These are phyloP conservation scores for Entamoeba nuttalli DNA, from an alignment of 208 protist species.

Conservation along the genomic window DNA sequence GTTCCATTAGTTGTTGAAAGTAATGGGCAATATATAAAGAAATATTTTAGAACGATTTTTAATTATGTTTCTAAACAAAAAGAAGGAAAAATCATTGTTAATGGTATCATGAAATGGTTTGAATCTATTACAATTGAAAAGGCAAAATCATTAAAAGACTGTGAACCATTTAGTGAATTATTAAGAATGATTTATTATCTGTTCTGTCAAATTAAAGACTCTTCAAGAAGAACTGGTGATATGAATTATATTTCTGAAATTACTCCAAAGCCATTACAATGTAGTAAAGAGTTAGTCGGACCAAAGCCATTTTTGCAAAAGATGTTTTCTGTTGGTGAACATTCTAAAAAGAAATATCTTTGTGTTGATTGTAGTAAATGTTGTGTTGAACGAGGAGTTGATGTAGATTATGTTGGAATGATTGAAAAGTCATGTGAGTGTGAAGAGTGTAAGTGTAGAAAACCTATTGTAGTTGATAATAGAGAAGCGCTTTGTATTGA, in stretches of 20 bases:
- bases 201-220: neutral
- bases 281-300: neutral
- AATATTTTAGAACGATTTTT: neutral
- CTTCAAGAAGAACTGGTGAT: neutral
- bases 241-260: neutral
- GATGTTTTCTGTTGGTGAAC: neutral
- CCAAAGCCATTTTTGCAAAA: neutral
- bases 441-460: neutral
- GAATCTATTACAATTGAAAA: neutral
- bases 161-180: neutral
- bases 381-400: neutral
- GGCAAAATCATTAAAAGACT: neutral
- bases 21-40: neutral
- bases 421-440: neutral
- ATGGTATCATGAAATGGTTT: neutral
- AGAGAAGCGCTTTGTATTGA: neutral
- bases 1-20: neutral
- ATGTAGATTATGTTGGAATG: neutral
- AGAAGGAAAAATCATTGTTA: neutral
- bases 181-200: neutral
- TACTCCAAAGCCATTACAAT: neutral
- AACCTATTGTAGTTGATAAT: neutral
- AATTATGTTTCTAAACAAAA: neutral
- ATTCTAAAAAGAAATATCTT: neutral
- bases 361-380: neutral